Percentiles rank a stretch among this genome's conserved stretches.
phyloP scores from a whole-genome alignment of 345 rosid genomes.

The Camelina laxa region DNA sequence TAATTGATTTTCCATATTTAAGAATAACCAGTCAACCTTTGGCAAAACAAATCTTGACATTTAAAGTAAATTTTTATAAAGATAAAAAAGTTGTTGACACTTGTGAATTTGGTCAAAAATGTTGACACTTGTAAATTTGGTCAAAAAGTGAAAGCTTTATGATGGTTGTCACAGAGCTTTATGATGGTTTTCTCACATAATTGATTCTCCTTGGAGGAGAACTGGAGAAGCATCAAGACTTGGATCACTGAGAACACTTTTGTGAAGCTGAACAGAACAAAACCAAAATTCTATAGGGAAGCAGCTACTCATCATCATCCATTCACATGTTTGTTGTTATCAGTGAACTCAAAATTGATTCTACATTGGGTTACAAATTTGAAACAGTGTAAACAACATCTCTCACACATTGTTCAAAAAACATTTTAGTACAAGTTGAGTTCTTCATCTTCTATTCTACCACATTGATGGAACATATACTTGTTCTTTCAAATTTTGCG shows the following conservation, averaged over 20 bases:
- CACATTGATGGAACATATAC: conserved; percentile 96
- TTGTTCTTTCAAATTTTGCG: conserved; percentile 92
- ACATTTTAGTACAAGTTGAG: conserved; percentile 14
- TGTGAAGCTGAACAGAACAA: background rate
- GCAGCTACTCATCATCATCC: background rate
- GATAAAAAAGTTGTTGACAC: too few species aligned
- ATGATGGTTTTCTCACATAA: too few species aligned
- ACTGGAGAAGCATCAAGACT: background rate
- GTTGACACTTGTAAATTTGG: too few species aligned
- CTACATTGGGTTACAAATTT: conserved; percentile 37
- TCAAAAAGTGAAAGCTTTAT: too few species aligned
- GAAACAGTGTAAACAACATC: conserved; percentile 23
- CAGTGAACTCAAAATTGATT: conserved; percentile 34
- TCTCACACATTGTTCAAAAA: conserved; percentile 28
- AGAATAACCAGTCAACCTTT: too few species aligned
- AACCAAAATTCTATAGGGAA: background rate
- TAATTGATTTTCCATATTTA: too few species aligned
- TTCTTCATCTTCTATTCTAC: conserved; percentile 49
- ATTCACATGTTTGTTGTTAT: background rate
- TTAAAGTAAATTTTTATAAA: too few species aligned
- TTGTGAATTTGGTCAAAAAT: too few species aligned
- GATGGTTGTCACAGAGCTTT: too few species aligned
- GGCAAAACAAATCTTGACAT: too few species aligned
- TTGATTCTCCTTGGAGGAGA: too few species aligned
- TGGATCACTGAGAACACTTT: background rate